These are phyloP conservation scores for Meyerozyma guilliermondii DNA, from an alignment of 1,139 yeast species.

Conservation along the genomic window DNA sequence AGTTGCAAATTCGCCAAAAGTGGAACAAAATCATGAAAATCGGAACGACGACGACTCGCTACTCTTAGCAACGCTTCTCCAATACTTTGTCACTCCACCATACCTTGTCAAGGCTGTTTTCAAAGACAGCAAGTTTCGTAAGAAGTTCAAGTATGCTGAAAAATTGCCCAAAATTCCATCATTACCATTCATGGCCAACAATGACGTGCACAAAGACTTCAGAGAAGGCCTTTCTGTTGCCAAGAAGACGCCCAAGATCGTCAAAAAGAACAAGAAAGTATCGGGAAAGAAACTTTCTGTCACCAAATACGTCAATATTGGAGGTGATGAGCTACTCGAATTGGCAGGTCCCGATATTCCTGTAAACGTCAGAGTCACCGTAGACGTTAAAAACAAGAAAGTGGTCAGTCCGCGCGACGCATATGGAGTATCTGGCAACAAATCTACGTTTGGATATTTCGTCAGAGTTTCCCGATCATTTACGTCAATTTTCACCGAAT, in stretches of 20 bases:
- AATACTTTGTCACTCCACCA: constrained; percentile 83
- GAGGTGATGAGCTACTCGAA: constrained; percentile 53
- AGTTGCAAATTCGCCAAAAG: constrained; percentile 14
- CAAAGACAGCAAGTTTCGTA: constrained; percentile 24
- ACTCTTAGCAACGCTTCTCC: constrained; percentile 66
- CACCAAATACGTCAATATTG: constrained; percentile 75
- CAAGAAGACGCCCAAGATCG: constrained; percentile 40
- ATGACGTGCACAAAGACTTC: constrained; percentile 28
- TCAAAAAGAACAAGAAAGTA: constrained; percentile 31
- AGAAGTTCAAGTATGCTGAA: constrained; percentile 59
- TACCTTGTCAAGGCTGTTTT: constrained; percentile 67
- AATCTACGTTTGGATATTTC: constrained; percentile 66
- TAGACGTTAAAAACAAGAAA: constrained; percentile 55
- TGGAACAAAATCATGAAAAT: constrained; percentile 10
- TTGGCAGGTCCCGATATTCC: constrained; percentile 63
- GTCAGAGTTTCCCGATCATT: constrained; percentile 64
- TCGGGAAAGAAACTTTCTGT: constrained; percentile 47
- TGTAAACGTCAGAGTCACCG: constrained; percentile 74
- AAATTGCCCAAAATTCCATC: constrained; percentile 69
- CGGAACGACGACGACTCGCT: constrained; percentile 25
- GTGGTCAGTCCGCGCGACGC: constrained; percentile 73
- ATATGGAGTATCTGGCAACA: constrained; percentile 57
- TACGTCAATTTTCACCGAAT: constrained; percentile 65
- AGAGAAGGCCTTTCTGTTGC: constrained; percentile 72
- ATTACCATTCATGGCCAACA: constrained; percentile 66